Evolutionary conservation across 1,139 yeast species (phyloP), one percentile per base, ranked within the genome.

Genomic region (Diutina siamensis): DNA sequence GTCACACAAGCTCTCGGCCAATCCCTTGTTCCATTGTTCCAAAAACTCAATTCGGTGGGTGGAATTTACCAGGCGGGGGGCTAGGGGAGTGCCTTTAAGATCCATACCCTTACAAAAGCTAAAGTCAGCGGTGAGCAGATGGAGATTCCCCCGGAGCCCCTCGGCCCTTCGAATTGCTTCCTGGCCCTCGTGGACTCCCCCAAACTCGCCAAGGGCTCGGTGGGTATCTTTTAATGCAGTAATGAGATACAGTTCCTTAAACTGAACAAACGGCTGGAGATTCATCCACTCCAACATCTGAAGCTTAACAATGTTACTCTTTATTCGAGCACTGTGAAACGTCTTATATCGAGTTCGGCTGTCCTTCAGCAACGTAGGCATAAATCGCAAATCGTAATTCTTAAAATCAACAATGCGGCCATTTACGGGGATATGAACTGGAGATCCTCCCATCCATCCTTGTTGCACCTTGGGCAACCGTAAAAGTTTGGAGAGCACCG

Each of bases 261-360:
- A 38, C 32, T 38, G 42, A 15, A 4, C 20, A 38, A 38, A 38
- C 32, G 42, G 42, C 33, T 38, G 31, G 21, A 38, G 31, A 15
- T 25, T 15, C 42, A 38, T 38, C 42, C 42, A 38, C 3, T 38
- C 42, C 19, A 38, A 25, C 21, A 38, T 12, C 19, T 38, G 42
- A 10, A 38, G 28, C n/a, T 38, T 38, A 8, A 38, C 42, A 20
- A 38, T 38, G n/a, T 22, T 38, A 10, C 21, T 25, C 19, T 38
- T 38, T n/a, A 38, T 38, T 2, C 42, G 42, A 13, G 42, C 42
- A 15, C 15, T 17, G 8, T 38, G 42, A 27, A 38, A 38, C 7
- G 42, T 38, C 32, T 25, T 22, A 4, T 38, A 38, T 10, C 42
- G 42, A 18, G 22, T 12, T 13, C 42, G 42, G n/a, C 18, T n/a